Percentiles rank a stretch among this genome's conserved stretches.
phyloP scores from a whole-genome alignment of 192 early-diverging fungal species.

The Physocladia obscura region DNA sequence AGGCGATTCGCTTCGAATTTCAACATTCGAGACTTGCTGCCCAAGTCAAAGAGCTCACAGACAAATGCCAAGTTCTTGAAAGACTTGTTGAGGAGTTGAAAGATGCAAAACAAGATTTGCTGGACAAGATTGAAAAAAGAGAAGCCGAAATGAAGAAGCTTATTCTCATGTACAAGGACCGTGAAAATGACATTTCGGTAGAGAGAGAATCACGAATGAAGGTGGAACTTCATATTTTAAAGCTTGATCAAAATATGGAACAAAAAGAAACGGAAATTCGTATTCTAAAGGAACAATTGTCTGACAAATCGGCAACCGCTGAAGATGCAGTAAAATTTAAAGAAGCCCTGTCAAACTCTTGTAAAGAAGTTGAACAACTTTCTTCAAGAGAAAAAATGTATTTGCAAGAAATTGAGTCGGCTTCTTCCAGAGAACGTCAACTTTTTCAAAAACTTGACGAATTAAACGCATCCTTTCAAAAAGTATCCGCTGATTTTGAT shows the following conservation, averaged over 20 bases:
- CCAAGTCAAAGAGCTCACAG: constrained; percentile 16
- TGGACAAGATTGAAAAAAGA: constrained; percentile 23
- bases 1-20: constrained; percentile 29
- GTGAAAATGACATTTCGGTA: constrained; percentile 35
- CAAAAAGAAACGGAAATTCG: constrained; percentile 39
- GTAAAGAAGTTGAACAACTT: constrained; percentile 39
- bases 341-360: constrained; percentile 23
- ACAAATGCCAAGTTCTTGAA: constrained; percentile 26
- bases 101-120: constrained; percentile 34
- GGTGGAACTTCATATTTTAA: constrained; percentile 34
- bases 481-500: constrained; percentile 35
- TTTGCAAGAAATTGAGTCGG: constrained; percentile 44
- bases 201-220: constrained; percentile 43
- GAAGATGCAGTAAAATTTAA: constrained; percentile 34
- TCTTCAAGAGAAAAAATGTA: constrained; percentile 38
- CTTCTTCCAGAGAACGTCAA: constrained; percentile 30
- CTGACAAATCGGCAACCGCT: constrained; percentile 19
- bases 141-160: constrained; percentile 44
- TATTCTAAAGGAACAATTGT: constrained; percentile 29
- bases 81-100: constrained; percentile 32
- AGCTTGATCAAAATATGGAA: constrained; percentile 35
- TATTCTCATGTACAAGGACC: constrained; percentile 32
- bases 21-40: constrained; percentile 30
- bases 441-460: constrained; percentile 42
- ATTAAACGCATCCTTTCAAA: constrained; percentile 31